These are phyloP conservation scores for Exophiala viscosa DNA, from an alignment of 2,329 filamentous ascomycete species.

Conservation along the genomic window DNA sequence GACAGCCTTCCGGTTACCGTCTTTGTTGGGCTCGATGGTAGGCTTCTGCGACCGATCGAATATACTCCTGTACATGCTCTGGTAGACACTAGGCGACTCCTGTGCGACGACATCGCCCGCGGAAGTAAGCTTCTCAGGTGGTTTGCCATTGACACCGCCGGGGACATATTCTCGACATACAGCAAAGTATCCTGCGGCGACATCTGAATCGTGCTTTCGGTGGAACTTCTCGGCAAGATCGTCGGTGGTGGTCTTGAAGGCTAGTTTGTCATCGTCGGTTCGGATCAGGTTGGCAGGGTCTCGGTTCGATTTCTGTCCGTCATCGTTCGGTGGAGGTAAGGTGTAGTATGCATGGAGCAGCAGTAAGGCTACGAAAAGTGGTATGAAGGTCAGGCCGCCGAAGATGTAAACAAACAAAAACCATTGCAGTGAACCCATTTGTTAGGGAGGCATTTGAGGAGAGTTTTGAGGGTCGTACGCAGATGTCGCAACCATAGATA, in stretches of 20 bases:
- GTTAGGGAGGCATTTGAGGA: constrained; percentile 17
- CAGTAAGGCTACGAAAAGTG: constrained; percentile 61
- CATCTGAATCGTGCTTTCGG: constrained; percentile 64
- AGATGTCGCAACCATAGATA: not conserved
- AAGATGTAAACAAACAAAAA: constrained; percentile 76
- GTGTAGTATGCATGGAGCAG: constrained; percentile 66
- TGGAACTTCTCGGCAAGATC: constrained; percentile 60
- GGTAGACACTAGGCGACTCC: constrained; percentile 90
- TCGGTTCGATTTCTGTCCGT: constrained; percentile 25
- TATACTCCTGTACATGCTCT: constrained; percentile 95
- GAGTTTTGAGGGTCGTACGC: not conserved
- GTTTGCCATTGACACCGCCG: constrained; percentile 87
- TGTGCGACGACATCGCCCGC: constrained; percentile 72
- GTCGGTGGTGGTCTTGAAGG: constrained; percentile 60
- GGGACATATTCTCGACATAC: constrained; percentile 90
- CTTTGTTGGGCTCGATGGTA: constrained; percentile 52
- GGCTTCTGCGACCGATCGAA: constrained; percentile 73
- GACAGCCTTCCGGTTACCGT: constrained; percentile 34
- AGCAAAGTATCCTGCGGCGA: constrained; percentile 89
- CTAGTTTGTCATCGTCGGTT: constrained; percentile 62
- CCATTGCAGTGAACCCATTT: constrained; percentile 29
- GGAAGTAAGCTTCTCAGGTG: constrained; percentile 79
- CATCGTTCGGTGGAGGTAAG: constrained; percentile 48
- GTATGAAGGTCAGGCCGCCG: constrained; percentile 84
- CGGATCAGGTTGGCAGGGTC: constrained; percentile 41